Percentiles rank a stretch among this genome's conserved stretches.
Conservation (phyloP, 208 protist genomes). For the Crithidia thermophila region DNA sequence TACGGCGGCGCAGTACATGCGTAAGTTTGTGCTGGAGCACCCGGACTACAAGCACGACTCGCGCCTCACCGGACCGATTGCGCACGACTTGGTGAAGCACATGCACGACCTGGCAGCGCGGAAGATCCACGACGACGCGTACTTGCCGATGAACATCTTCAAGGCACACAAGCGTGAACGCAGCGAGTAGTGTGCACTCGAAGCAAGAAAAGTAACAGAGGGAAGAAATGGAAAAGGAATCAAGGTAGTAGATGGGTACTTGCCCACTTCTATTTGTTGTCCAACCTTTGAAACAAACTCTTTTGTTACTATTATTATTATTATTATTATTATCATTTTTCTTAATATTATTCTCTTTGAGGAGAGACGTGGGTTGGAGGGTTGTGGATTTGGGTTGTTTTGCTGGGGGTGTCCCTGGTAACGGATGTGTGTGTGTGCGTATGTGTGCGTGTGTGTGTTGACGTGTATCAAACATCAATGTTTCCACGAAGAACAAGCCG, state of each 20-base stretch:
- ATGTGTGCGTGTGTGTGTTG: too few species aligned
- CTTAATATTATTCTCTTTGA: neutral
- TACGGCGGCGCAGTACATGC: constrained; percentile 94
- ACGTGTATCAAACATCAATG: too few species aligned
- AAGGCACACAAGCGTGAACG: constrained; percentile 34
- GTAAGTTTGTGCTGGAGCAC: constrained; percentile 94
- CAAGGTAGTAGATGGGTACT: too few species aligned
- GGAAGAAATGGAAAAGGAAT: neutral
- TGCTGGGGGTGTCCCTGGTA: too few species aligned
- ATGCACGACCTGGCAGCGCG: constrained; percentile 62
- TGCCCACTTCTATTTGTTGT: too few species aligned
- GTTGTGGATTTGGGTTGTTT: too few species aligned
- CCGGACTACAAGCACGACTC: constrained; percentile 96
- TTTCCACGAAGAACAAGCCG: too few species aligned
- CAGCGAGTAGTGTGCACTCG: constrained; percentile 2
- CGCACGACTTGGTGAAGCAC: constrained; percentile 84
- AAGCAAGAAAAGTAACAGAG: neutral
- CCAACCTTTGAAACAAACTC: too few species aligned
- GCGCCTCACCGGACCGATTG: constrained; percentile 89
- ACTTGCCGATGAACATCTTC: constrained; percentile 62
- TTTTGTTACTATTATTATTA: too few species aligned
- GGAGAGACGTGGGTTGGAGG: too few species aligned
- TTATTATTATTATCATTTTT: constrained; percentile 17
- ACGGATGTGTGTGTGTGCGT: too few species aligned
- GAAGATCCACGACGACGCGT: constrained; percentile 45